Base-by-base conservation (phyloP, 176 grass and related monocot genomes). In the Dendrocalamus sinicus region DNA sequence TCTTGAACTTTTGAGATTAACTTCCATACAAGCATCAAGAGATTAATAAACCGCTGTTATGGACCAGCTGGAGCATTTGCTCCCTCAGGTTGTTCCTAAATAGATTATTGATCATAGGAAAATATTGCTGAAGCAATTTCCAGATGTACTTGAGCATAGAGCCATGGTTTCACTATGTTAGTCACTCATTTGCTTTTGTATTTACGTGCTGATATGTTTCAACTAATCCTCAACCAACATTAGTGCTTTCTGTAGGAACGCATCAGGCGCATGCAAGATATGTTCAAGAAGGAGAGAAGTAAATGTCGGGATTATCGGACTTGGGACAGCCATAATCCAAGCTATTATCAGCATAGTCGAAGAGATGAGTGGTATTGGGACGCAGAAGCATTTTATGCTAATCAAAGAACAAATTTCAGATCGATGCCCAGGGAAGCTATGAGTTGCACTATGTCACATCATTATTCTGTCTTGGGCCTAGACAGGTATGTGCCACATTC, bases 381-480 rank as follows among this genome's bases (percentile, higher is more conserved):
- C 5, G 53, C 92, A 26, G 82, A 92, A 55, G 24, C 79, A 59
- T 82, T 78, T 86, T 85, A 92, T 90, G 81, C 74, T 11, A 91
- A 97, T 89, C 75, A 80, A 91, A 83, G 83, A 65, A 85, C 80
- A 85, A 92, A 88, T 76, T 97, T 81, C 67, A 90, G 62, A 81
- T 92, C 83, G 6, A 81, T 66, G 67, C 76, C 87, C 13, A 76
- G 62, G 46, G 85, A 89, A 85, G 63, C 67, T 61, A 57, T 70
- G 45, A 85, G 28, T 57, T 88, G 75, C 39, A 30, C 63, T 39
- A 84, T 91, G 87, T 92, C 86, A 47, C 90, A 91, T 85, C 94
- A 97, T 77, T 97, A 97, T 78, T 82, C 90, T 58, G 13, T 94
- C 73, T 88, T 97, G 86, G 94, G 92, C 22, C 92, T 97, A 68